A percentile compares a stretch with the other conserved stretches of the same genome.
Conservation (phyloP, 257 asterid species). For the Solanum appendiculatum region DNA sequence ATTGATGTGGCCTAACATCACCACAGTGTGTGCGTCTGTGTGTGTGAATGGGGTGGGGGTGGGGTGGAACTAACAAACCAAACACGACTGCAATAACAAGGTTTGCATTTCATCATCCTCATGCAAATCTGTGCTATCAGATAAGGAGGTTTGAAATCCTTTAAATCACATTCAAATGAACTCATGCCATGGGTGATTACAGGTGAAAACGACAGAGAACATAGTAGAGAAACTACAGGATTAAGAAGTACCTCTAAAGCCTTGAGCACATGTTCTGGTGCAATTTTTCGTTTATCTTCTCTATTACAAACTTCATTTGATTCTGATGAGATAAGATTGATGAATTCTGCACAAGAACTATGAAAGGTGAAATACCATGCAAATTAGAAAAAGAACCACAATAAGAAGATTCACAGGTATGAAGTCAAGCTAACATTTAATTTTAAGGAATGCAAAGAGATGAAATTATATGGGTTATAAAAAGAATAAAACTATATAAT, state of each 20-base stretch:
- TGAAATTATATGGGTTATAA: neutral
- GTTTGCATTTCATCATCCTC: neutral
- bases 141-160: neutral
- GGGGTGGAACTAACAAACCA: neutral
- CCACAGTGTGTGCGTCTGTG: neutral
- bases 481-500: neutral
- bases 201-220: neutral
- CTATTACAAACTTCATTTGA: constrained; percentile 91
- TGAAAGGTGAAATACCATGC: neutral
- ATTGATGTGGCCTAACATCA: neutral
- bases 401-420: neutral
- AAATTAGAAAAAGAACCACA: neutral
- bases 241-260: constrained; percentile 61
- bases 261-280: constrained; percentile 94
- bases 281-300: constrained; percentile 83
- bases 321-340: constrained; percentile 87
- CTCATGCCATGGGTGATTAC: neutral
- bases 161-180: neutral
- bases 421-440: neutral
- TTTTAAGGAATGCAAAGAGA: neutral
- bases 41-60: too few relatives aligned
- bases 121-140: neutral
- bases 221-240: neutral
- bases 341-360: constrained; percentile 51
- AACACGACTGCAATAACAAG: neutral